These are phyloP conservation scores for Xylaria curta DNA, from an alignment of 495 filamentous ascomycete genomes.

Conservation along the genomic window DNA sequence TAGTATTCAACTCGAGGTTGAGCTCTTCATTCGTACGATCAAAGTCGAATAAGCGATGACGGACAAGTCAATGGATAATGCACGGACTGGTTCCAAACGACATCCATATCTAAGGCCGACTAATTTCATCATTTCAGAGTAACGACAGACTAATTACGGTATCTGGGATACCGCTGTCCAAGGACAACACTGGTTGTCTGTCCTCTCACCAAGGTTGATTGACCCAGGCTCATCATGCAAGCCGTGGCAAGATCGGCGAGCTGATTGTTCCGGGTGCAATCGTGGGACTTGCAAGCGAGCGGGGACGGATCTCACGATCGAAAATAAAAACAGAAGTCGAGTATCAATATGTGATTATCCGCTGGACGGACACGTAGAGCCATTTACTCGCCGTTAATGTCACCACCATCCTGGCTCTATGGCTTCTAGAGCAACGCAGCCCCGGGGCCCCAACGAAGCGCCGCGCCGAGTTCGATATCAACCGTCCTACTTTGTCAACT, in stretches of 20 bases:
- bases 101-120: slow-evolving; percentile 39
- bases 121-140: slow-evolving; percentile 42
- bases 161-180: slow-evolving; percentile 46
- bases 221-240: slow-evolving; percentile 31
- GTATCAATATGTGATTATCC: slow-evolving; percentile 33
- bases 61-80: slow-evolving; percentile 39
- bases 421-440: slow-evolving; percentile 24
- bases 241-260: slow-evolving; percentile 41
- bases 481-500: slow-evolving; percentile 12
- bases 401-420: slow-evolving; percentile 30
- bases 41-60: slow-evolving; percentile 36
- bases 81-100: slow-evolving; percentile 34
- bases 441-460: slow-evolving; percentile 33
- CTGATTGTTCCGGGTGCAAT: slow-evolving; percentile 30
- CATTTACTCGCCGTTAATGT: slow-evolving; percentile 39
- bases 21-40: slow-evolving; percentile 38
- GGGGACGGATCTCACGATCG: slow-evolving; percentile 42
- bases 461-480: slow-evolving; percentile 36
- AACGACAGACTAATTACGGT: slow-evolving; percentile 36
- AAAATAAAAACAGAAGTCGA: slow-evolving; percentile 34
- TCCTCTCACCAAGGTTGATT: slow-evolving; percentile 39
- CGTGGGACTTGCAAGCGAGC: slow-evolving; percentile 37
- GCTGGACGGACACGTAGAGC: slow-evolving; percentile 39
- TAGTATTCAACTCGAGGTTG: slow-evolving; percentile 48
- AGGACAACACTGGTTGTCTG: slow-evolving; percentile 57